Percentiles rank a stretch among this genome's conserved stretches.
Conservation (phyloP, 2,329 filamentous ascomycete genomes). For the Alternaria viburni region DNA sequence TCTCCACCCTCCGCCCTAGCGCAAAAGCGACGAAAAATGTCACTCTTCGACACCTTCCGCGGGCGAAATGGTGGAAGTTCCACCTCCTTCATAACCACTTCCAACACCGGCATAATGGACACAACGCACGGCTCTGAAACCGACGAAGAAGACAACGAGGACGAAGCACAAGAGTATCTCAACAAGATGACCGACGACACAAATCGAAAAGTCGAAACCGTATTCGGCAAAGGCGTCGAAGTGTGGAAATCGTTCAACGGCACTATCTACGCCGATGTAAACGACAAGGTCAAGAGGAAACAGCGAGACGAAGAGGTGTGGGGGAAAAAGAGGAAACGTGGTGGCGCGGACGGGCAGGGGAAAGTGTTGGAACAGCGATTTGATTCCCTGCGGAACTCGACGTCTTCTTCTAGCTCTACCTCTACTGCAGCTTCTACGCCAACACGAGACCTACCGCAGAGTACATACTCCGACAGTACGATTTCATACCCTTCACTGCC, state of each 20-base stretch:
- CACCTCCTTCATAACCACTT: not conserved
- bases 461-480: not conserved
- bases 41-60: not conserved
- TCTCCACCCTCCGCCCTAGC: too few species aligned
- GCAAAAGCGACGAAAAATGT: not conserved
- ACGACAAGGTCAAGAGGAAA: constrained; percentile 8
- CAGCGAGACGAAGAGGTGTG: constrained; percentile 5
- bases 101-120: not conserved
- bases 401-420: not conserved
- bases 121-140: constrained; percentile 10
- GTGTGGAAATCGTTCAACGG: constrained; percentile 13
- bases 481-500: not conserved
- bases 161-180: constrained; percentile 3
- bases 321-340: not conserved
- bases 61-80: constrained; percentile 7
- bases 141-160: constrained; percentile 13
- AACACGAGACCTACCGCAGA: not conserved
- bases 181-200: constrained; percentile 16
- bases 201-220: not conserved
- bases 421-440: not conserved
- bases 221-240: constrained; percentile 13
- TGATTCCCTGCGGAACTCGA: not conserved
- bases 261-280: constrained; percentile 13
- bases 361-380: not conserved
- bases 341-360: not conserved